Evolutionary conservation across 306 rosid genomes (phyloP), one percentile per base, ranked within the genome.

Genomic region (Elaeagnus macrophylla): DNA sequence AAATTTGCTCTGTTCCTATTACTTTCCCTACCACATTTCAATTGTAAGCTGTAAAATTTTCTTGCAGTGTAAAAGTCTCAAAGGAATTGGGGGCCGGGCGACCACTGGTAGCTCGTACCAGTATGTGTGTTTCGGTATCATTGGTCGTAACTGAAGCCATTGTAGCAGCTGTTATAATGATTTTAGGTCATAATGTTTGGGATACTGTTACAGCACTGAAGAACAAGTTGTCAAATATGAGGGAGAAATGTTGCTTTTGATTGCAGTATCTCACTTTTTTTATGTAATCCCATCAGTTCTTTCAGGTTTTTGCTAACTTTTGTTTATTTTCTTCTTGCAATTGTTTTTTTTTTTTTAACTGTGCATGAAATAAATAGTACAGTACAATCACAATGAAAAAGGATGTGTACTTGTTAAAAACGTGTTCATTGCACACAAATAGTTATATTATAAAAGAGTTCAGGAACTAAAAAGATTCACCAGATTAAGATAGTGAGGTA

Each of bases 51-150:
- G 10, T 25, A 41, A 48, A 12, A 39, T 59, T 18, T 20, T 37
- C 39, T 57, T 5, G 35, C 56, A 79, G 80, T 62, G 59, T 65
- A 35, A 67, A 80, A 54, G 78, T 79, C 13, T 79, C 80, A 2
- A 79, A 74, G 49, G 73, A 67, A 48, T 51, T 79, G 48, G 84
- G 84, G 12, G 80, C 62, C 6, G 60, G 84, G 36, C 49, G 71
- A 36, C 56, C 78, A 7, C 41, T 13, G 54, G 54, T 66, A 3
- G 71, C 84, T 13, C 39, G 54, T 20, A 55, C 64, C 50, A 60
- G 80, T 1, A 50, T 48, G 8, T 43, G 61, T n/a, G 72, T 75
- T 54, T 65, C 75, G 12, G 9, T 67, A 13, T 65, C 40, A 16
- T 56, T 57, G 62, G 75, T 71, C 51, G 65, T 49, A 7, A 45